Conservation (phyloP, 352 stramenopile species). For the Globisporangium parvum region DNA sequence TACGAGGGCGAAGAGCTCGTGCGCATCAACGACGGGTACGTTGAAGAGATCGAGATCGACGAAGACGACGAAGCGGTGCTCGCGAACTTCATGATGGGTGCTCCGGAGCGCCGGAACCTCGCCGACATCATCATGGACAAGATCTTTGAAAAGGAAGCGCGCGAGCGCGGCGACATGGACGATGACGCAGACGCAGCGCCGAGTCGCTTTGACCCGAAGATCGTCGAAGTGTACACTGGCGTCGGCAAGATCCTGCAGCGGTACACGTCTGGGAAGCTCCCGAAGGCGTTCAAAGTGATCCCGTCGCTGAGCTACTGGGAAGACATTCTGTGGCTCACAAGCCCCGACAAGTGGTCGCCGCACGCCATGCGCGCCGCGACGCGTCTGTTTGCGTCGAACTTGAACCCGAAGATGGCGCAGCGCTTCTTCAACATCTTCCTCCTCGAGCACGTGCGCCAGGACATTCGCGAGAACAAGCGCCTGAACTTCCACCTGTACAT, state of each 20-base stretch:
- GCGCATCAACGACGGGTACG: constrained; percentile 87
- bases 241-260: constrained; percentile 96
- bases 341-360: constrained; percentile 97
- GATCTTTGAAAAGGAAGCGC: constrained; percentile 95
- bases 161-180: constrained; percentile 75
- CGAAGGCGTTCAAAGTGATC: constrained; percentile 99
- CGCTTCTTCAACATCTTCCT: constrained; percentile 99
- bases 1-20: constrained; percentile 88
- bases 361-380: constrained; percentile 97
- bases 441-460: constrained; percentile 94
- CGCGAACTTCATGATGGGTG: constrained; percentile 84
- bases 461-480: constrained; percentile 97
- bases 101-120: constrained; percentile 87
- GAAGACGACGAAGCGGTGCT: constrained; percentile 85
- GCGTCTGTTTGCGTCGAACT: constrained; percentile 98
- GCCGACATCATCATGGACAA: constrained; percentile 99
- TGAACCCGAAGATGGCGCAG: constrained; percentile 99
- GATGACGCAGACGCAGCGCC: constrained; percentile 45
- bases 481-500: constrained; percentile 99
- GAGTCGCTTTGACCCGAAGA: constrained; percentile 89
- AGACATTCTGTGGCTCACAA: constrained; percentile 96
- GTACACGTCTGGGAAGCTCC: constrained; percentile 98
- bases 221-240: constrained; percentile 98
- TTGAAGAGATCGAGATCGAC: constrained; percentile 86
- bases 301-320: constrained; percentile 99